Evolutionary conservation across 208 protist species (phyloP).

Genomic region (Acanthamoeba lugdunensis): DNA sequence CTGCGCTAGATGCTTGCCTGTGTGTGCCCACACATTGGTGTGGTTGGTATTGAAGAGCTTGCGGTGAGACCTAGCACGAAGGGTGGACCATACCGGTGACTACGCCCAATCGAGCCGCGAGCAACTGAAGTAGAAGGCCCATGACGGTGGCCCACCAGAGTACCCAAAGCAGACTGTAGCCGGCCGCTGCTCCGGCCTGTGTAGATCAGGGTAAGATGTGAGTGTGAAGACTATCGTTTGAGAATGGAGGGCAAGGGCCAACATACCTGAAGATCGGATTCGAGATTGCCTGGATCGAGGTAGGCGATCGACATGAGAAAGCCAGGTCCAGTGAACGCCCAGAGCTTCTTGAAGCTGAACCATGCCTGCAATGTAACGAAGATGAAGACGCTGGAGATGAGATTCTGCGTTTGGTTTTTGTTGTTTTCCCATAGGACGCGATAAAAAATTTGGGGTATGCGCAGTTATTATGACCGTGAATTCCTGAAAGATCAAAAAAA

Average conservation of each 20-base stretch:
- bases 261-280: conserved; percentile 86
- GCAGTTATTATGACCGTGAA: neutral
- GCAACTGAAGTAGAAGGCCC: conserved; percentile 86
- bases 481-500: neutral
- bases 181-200: conserved; percentile 75
- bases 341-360: conserved; percentile 80
- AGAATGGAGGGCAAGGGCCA: neutral
- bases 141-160: conserved; percentile 86
- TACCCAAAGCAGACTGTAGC: conserved; percentile 89
- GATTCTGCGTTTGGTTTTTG: neutral
- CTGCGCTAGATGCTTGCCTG: conserved; percentile 85
- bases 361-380: neutral
- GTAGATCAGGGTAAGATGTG: neutral
- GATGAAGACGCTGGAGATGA: neutral
- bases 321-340: conserved; percentile 85
- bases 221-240: neutral
- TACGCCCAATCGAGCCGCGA: conserved; percentile 83
- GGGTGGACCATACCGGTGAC: conserved; percentile 75
- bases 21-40: neutral
- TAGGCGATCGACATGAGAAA: conserved; percentile 90
- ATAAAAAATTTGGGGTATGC: neutral
- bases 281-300: conserved; percentile 89
- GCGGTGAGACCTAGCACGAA: neutral
- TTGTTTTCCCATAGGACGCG: neutral
- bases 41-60: neutral